Evolutionary conservation across 495 filamentous ascomycete species (phyloP), one percentile per base, ranked within the genome.

Genomic region (Talaromyces adpressus): DNA sequence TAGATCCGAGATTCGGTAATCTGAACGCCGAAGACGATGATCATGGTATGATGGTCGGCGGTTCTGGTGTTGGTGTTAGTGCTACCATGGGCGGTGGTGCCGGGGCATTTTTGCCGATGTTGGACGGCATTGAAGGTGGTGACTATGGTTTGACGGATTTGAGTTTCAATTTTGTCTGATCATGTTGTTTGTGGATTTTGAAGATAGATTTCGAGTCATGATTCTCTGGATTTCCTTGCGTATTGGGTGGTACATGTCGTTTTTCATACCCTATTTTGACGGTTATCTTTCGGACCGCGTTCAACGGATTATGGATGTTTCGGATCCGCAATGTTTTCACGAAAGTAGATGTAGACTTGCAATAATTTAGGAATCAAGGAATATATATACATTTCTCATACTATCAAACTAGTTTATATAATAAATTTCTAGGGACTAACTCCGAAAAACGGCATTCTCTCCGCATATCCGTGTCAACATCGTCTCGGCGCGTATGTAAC

Each of bases 1-100:
- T 62, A 16, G 60, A 62, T 25, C 60, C 60, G 14, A 62, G 52
- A 12, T 62, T 52, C 25, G 60, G 52, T 20, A 27, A 62, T 32
- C 22, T 62, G 14, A 25, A 52, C 25, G 9, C 45, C 6, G 60
- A 49, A 2, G 60, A 49, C 18, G 45, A 62, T 34, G 27, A 34
- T 49, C 39, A n/a, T 14, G n/a, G 23, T 32, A 51, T 62, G 47
- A 58, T 54, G 51, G 11, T 23, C 2, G 36, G 22, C 9, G 39
- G 39, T 8, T 12, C 32, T 36, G 36, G 58, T 20, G 6, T 29
- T 16, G 22, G 11, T 12, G 52, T 2, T 29, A 23, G 36, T 36
- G n/a, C n/a, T n/a, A n/a, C n/a, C n/a, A 41, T 41, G 9, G 36
- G 4, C 23, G 32, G 32, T 14, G 27, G 14, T 22, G 52, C 12